Conservation (phyloP, 2,329 filamentous ascomycete genomes). For the Aspergillus sp. region DNA sequence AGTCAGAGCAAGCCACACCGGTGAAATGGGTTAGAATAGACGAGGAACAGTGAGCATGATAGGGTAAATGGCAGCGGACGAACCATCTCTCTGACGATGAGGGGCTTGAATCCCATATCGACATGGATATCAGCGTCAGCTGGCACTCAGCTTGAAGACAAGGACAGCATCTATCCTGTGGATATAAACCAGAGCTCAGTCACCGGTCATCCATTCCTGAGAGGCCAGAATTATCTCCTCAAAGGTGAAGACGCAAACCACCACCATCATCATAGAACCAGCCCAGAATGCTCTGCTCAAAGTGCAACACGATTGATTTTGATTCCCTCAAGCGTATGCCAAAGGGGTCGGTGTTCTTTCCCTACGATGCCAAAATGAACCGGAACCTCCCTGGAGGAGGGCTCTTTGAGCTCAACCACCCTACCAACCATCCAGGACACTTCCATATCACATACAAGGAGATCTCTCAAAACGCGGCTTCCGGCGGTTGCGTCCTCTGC, state of each 20-base stretch:
- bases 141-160: neutral
- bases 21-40: neutral
- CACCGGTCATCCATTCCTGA: too few species aligned
- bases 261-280: too few species aligned
- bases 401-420: neutral
- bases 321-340: neutral
- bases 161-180: too few species aligned
- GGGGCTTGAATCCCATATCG: neutral
- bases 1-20: too few species aligned
- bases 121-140: neutral
- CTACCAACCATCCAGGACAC: neutral
- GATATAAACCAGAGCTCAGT: neutral
- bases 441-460: neutral
- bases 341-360: neutral
- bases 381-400: neutral
- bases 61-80: neutral
- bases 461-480: neutral
- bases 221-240: too few species aligned
- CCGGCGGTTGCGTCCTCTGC: neutral
- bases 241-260: too few species aligned
- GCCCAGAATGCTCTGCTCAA: neutral
- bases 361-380: neutral
- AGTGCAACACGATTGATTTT: neutral
- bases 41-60: neutral
- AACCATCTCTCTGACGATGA: neutral